These are phyloP conservation scores for Fusarium metavorans DNA, from an alignment of 2,329 filamentous ascomycete genomes.

Conservation along the genomic window DNA sequence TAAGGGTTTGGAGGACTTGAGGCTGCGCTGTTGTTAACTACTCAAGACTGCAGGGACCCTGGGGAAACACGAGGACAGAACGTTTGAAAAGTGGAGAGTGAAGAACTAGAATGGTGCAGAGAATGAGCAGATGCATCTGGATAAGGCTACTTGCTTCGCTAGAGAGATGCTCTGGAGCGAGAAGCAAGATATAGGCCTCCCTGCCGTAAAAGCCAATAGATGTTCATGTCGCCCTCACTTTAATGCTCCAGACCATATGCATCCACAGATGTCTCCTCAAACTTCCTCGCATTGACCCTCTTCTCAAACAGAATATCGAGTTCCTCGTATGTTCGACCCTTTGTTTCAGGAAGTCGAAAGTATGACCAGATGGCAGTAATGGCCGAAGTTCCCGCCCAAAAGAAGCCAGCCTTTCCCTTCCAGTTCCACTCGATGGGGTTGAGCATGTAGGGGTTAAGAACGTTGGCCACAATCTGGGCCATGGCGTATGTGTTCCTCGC, in stretches of 20 bases:
- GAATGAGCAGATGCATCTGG: background rate
- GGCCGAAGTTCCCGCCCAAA: slow-evolving; percentile 45
- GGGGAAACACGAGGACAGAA: background rate
- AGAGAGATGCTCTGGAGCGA: background rate
- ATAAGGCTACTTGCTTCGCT: background rate
- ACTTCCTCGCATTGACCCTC: slow-evolving; percentile 46
- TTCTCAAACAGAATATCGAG: slow-evolving; percentile 51
- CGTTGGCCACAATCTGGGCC: slow-evolving; percentile 45
- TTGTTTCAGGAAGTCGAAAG: slow-evolving; percentile 51
- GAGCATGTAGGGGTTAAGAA: slow-evolving; percentile 49
- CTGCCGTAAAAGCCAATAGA: background rate
- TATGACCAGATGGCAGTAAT: slow-evolving; percentile 49
- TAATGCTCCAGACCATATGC: background rate
- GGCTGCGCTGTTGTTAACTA: background rate
- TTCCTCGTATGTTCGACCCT: slow-evolving; percentile 49
- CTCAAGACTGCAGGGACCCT: background rate
- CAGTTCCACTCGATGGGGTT: slow-evolving; percentile 50
- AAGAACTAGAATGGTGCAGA: background rate
- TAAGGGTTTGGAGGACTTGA: background rate
- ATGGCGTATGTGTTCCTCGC: slow-evolving; percentile 50
- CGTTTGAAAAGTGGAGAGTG: background rate
- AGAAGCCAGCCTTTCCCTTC: slow-evolving; percentile 52
- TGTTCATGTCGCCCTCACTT: background rate
- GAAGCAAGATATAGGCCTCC: background rate
- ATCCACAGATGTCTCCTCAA: slow-evolving; percentile 45